These are phyloP conservation scores for Diversispora eburnea DNA, from an alignment of 192 early-diverging fungal genomes.

Conservation along the genomic window DNA sequence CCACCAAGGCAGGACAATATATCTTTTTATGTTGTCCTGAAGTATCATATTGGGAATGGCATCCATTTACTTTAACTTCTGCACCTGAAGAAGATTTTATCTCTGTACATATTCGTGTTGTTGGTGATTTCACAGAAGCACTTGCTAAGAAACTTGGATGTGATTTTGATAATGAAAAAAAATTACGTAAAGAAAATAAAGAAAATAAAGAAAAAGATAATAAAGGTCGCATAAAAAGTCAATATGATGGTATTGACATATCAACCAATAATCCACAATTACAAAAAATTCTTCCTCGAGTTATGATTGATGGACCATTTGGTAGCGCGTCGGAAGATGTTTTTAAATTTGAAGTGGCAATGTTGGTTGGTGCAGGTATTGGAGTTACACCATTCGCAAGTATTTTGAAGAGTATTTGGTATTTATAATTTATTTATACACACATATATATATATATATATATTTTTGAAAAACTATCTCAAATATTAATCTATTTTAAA, in stretches of 20 bases:
- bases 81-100: slow-evolving; percentile 74
- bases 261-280: slow-evolving; percentile 21
- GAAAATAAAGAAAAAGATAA: no score
- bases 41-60: slow-evolving; percentile 71
- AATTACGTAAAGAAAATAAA: slow-evolving; percentile 37
- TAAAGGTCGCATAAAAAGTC: slow-evolving; percentile 28
- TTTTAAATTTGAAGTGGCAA: slow-evolving; percentile 67
- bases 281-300: slow-evolving; percentile 44
- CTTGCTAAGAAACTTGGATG: slow-evolving; percentile 65
- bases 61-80: slow-evolving; percentile 74
- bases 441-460: neutral
- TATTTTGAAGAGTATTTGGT: slow-evolving; percentile 69
- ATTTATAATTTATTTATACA: neutral
- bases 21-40: slow-evolving; percentile 70
- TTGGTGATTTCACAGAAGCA: slow-evolving; percentile 69
- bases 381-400: slow-evolving; percentile 77
- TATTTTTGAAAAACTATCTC: neutral
- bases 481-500: neutral
- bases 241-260: slow-evolving; percentile 17
- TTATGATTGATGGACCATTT: slow-evolving; percentile 73
- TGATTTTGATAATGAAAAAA: slow-evolving; percentile 40
- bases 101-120: slow-evolving; percentile 73
- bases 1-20: slow-evolving; percentile 68
- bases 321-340: slow-evolving; percentile 68
- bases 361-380: slow-evolving; percentile 76